Evolutionary conservation across 2,329 filamentous ascomycete genomes (phyloP).

Genomic region (Xylaria polymorpha): DNA sequence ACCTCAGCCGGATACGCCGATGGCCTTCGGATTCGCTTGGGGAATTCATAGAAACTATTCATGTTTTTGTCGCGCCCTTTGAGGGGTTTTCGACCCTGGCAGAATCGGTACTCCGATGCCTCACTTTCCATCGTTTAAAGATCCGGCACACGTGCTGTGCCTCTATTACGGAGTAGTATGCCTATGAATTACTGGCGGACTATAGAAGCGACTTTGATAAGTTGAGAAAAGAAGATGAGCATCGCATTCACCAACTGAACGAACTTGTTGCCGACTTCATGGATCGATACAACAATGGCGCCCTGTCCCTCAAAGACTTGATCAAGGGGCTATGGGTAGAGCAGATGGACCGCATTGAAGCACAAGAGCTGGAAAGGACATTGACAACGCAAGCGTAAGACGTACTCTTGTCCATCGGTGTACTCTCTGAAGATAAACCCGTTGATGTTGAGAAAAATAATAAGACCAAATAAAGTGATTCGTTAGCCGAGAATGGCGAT

Average conservation of each 20-base stretch:
- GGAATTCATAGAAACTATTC: not conserved
- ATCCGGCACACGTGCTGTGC: constrained; percentile 24
- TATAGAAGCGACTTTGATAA: constrained; percentile 24
- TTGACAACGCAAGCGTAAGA: not conserved
- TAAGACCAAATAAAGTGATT: not conserved
- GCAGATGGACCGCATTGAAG: not conserved
- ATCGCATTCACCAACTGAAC: constrained; percentile 8
- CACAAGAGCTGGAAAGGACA: not conserved
- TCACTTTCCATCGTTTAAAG: constrained; percentile 9
- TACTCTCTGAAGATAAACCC: not conserved
- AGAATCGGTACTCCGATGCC: constrained; percentile 14
- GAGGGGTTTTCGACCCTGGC: not conserved
- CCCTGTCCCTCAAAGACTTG: not conserved
- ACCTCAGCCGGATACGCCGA: not conserved
- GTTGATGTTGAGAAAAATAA: not conserved
- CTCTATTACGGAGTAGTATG: not conserved
- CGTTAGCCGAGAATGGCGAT: not conserved
- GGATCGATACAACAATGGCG: not conserved
- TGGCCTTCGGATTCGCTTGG: too few relatives aligned
- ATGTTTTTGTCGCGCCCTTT: not conserved
- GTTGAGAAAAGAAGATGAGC: constrained; percentile 12
- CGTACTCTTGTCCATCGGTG: constrained; percentile 1
- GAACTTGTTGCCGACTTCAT: constrained; percentile 8
- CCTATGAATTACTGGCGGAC: not conserved
- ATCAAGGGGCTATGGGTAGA: constrained; percentile 3